Base-by-base conservation (phyloP, 176 grass and related monocot genomes). In the Themeda triandra region DNA sequence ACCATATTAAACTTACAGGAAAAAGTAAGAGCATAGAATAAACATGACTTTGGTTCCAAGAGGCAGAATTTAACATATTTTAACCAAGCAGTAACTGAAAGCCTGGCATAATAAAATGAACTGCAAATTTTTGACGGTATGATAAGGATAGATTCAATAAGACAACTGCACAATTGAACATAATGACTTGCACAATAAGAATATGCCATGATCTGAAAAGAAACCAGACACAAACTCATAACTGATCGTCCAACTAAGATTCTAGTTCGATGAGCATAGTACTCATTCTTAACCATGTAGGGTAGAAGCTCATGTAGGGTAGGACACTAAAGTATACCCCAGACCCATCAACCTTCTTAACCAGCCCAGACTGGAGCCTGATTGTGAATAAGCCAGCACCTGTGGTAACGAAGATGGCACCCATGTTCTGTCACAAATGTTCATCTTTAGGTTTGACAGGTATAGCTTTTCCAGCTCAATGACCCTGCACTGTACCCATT, bases 221-320 rank as follows among this genome's bases (percentile, higher is more conserved):
- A 39, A 13, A n/a, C 5, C 35, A 69, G 13, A 21, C 65, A 68
- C 27, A 8, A 68, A 68, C 65, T 35, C 31, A 36, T 69, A 69
- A 40, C 21, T 8, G 12, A 24, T 10, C 1, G 15, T 40, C 5
- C 35, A 40, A 69, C 4, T 19, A 53, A 21, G 4, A 5, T 35
- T 39, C 64, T 9, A 69, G 2, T 24, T 69, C 11, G 35, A 32
- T 69, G 35, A 68, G 8, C 32, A n/a, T n/a, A n/a, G n/a, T n/a
- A n/a, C n/a, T n/a, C n/a, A n/a, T n/a, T n/a, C n/a, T n/a, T n/a
- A n/a, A n/a, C n/a, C n/a, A n/a, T n/a, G n/a, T n/a, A n/a, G n/a
- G n/a, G 75, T 77, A 64, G 56, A 77, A 78, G 54, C 75, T 78
- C 41, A 30, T 64, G 76, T 79, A 79, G 36, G 40, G 35, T 37